phyloP scores from a whole-genome alignment of 305 asterid species.

The Fraxinus ornus region DNA sequence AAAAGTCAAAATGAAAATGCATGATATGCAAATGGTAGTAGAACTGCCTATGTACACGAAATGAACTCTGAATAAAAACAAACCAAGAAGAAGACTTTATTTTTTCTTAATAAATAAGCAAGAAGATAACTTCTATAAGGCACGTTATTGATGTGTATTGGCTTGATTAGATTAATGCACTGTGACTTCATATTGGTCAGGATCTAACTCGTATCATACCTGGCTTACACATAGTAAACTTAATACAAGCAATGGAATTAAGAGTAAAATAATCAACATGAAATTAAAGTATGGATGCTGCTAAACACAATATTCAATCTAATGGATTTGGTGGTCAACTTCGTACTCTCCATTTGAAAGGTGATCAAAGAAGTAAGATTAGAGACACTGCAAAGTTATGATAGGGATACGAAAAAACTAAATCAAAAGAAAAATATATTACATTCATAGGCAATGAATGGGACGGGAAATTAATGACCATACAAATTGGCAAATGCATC shows the following conservation, averaged over 20 bases:
- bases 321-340: not conserved
- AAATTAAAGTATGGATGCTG: not conserved
- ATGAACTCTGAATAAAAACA: not conserved
- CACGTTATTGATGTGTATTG: not conserved
- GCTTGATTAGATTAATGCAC: not conserved
- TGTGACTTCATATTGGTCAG: not conserved
- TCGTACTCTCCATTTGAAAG: not conserved
- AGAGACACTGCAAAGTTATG: not conserved
- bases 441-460: not conserved
- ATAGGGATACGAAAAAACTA: not conserved
- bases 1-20: not conserved
- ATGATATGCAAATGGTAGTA: not conserved
- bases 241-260: not conserved
- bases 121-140: not conserved
- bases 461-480: not conserved
- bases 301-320: not conserved
- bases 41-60: not conserved
- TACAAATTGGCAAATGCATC: not conserved
- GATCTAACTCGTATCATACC: not conserved
- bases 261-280: not conserved
- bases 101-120: not conserved
- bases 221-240: not conserved
- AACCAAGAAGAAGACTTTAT: not conserved
- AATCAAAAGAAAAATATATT: not conserved
- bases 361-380: slow-evolving; percentile 2